Evolutionary conservation across 768 basidiomycete species (phyloP), one percentile per base, ranked within the genome.

Genomic region (Russula virescens): DNA sequence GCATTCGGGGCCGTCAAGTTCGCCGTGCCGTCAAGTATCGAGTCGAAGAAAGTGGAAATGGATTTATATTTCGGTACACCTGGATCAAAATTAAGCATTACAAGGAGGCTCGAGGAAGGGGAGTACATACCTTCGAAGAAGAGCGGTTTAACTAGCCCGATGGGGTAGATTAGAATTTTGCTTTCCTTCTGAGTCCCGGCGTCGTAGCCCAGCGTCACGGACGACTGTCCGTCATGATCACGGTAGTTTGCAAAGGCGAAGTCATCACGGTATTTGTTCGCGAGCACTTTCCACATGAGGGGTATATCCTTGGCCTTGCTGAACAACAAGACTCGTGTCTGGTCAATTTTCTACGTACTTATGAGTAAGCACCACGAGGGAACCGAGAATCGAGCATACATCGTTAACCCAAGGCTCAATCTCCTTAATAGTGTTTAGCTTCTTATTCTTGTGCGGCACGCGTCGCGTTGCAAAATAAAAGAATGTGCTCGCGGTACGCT

Each of bases 261-360:
- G 42, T 43, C 18, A 43, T 43, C 42, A 43, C 42, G 42, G 42
- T 43, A 43, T 43, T 43, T 43, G 18, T 43, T 19, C 42, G 42
- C 42, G 18, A 43, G 42, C 19, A 43, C 42, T 19, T 43, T 43
- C 14, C 14, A 43, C 42, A 76, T 77, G 13, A 93, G 74, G 1
- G 91, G 92, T 49, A 83, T 83, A 68, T 83, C 84, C 68, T 85
- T 87, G 62, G 87, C 86, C 71, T 91, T 86, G 69, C 87, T 89
- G 60, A 89, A 73, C 16, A 91, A 80, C 9, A 94, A 76, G 5
- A 84, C 83, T 19, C 86, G 85, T 31, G 80, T 77, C 64, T 79
- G 73, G 51, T 77, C 76, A 48, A 60, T 63, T 47, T 76, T 74
- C 79, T 80, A 62, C 40, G 38, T 5, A 49, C n/a, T 9, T 16